Percentiles rank a stretch among this genome's conserved stretches.
These are phyloP conservation scores for Trichoderma simmonsii DNA, from an alignment of 2,329 filamentous ascomycete species.

Conservation along the genomic window DNA sequence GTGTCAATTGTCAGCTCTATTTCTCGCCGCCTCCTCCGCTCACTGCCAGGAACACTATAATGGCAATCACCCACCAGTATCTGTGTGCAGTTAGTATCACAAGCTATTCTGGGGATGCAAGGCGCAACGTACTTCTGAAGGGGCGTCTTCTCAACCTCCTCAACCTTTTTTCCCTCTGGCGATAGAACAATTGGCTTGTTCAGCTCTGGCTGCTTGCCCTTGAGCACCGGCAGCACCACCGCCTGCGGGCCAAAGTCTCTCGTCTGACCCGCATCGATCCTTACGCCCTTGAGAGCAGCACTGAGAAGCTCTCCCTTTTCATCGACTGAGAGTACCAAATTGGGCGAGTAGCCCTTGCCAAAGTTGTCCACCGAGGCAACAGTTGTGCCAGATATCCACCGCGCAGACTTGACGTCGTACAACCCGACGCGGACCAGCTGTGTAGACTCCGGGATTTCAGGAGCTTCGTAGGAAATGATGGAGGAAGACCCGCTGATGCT, in stretches of 20 bases:
- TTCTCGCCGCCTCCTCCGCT: slow-evolving; percentile 50
- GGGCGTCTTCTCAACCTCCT: slow-evolving; percentile 58
- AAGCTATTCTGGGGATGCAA: not conserved
- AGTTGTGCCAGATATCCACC: slow-evolving; percentile 55
- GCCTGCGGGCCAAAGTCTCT: slow-evolving; percentile 63
- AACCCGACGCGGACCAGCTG: slow-evolving; percentile 56
- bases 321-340: slow-evolving; percentile 53
- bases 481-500: slow-evolving; percentile 41
- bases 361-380: slow-evolving; percentile 57
- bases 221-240: slow-evolving; percentile 44
- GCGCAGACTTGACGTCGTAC: slow-evolving; percentile 46
- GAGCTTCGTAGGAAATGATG: slow-evolving; percentile 54
- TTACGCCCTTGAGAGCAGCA: slow-evolving; percentile 52
- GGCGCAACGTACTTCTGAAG: slow-evolving; percentile 60
- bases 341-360: slow-evolving; percentile 58
- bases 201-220: slow-evolving; percentile 55
- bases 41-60: slow-evolving; percentile 52
- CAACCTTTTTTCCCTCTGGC: slow-evolving; percentile 57
- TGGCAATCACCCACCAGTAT: slow-evolving; percentile 65
- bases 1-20: slow-evolving; percentile 33
- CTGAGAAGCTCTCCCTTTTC: slow-evolving; percentile 45
- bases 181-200: slow-evolving; percentile 63
- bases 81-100: slow-evolving; percentile 42
- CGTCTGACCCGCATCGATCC: slow-evolving; percentile 61
- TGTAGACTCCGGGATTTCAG: slow-evolving; percentile 46